Conservation (phyloP, 441 rosid species). For the Lepidium campestre region DNA sequence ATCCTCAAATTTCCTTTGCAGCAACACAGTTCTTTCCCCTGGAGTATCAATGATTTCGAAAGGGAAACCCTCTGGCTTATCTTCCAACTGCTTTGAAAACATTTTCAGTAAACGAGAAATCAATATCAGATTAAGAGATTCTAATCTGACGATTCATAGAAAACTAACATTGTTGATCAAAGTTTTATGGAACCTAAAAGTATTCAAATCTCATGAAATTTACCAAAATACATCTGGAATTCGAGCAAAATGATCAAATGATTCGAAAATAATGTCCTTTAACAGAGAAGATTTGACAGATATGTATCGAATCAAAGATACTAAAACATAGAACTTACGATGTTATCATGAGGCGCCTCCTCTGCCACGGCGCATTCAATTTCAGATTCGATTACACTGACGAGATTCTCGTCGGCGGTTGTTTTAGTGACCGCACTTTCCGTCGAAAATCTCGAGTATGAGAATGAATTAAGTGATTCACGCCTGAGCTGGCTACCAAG, state of each 20-base stretch:
- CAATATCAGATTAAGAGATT: neutral
- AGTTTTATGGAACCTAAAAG: neutral
- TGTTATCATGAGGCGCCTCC: slow-evolving; percentile 12
- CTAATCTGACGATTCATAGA: neutral
- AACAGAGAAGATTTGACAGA: too few species aligned
- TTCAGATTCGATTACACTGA: slow-evolving; percentile 45
- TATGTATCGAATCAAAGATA: neutral
- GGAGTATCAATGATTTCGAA: slow-evolving; percentile 50
- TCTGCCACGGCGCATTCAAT: slow-evolving; percentile 48
- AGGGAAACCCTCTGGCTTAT: slow-evolving; percentile 45
- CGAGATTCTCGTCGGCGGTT: slow-evolving; percentile 37
- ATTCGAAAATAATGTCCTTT: too few species aligned
- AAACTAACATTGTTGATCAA: neutral
- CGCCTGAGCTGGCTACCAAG: slow-evolving; percentile 14
- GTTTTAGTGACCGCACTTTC: slow-evolving; percentile 9
- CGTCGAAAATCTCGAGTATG: slow-evolving; percentile 33
- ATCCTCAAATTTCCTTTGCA: slow-evolving; percentile 40
- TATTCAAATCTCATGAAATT: neutral
- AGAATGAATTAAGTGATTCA: slow-evolving; percentile 22
- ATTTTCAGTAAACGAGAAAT: neutral
- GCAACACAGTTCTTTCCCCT: slow-evolving; percentile 53
- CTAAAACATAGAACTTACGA: slow-evolving; percentile 3
- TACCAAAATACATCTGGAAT: neutral
- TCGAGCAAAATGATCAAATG: neutral
- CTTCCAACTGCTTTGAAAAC: slow-evolving; percentile 31